These are phyloP conservation scores for Sarocladiaceae sp. DNA, from an alignment of 2,329 filamentous ascomycete species.

Conservation along the genomic window DNA sequence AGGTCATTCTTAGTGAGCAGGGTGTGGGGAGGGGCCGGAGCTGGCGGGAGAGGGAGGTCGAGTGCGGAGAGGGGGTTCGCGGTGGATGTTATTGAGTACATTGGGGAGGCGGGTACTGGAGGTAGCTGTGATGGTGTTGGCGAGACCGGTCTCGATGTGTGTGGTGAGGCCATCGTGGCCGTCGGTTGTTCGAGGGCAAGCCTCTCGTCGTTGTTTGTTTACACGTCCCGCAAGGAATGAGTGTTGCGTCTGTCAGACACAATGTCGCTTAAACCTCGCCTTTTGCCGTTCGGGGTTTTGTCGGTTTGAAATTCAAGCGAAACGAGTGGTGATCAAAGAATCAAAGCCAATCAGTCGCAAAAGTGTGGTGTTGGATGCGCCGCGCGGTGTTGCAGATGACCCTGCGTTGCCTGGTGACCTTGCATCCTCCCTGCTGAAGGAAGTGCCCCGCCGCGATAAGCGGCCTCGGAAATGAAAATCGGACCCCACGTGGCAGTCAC, in stretches of 20 bases:
- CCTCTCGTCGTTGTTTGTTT: slow-evolving; percentile 1
- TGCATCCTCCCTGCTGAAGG: neutral
- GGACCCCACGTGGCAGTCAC: neutral
- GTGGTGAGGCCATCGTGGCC: slow-evolving; percentile 26
- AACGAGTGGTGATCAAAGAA: neutral
- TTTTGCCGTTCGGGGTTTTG: too few relatives aligned
- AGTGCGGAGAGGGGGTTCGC: slow-evolving; percentile 55
- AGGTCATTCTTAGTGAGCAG: slow-evolving; percentile 62
- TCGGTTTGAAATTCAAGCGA: neutral
- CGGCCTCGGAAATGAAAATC: slow-evolving; percentile 10
- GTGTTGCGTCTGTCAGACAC: too few relatives aligned
- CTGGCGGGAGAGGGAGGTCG: slow-evolving; percentile 55
- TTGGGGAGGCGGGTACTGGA: slow-evolving; percentile 58
- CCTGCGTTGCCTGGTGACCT: slow-evolving; percentile 8
- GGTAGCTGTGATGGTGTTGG: slow-evolving; percentile 54
- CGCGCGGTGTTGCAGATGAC: neutral
- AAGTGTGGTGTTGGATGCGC: neutral
- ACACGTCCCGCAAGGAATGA: neutral
- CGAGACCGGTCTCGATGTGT: slow-evolving; percentile 34
- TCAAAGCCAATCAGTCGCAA: neutral
- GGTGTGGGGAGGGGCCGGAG: slow-evolving; percentile 48
- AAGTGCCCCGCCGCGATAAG: slow-evolving; percentile 12
- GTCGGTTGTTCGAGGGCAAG: neutral
- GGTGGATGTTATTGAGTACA: slow-evolving; percentile 60
- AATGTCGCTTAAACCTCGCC: too few relatives aligned